Base-by-base conservation (phyloP, 2,329 filamentous ascomycete species). In the Fusarium tupiense region DNA sequence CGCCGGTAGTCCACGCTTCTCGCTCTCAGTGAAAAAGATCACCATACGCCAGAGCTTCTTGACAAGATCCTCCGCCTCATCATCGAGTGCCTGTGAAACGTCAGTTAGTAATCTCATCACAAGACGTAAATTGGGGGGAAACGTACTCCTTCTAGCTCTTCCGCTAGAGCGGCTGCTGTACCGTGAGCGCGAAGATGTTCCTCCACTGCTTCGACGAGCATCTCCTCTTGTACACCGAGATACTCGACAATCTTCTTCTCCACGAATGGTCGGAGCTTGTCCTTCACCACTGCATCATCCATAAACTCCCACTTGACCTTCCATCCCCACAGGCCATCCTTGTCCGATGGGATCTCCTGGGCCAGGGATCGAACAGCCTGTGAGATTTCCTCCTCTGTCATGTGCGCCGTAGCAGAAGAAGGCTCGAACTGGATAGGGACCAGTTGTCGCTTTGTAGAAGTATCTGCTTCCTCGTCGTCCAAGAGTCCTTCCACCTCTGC, bases 21-120 rank as follows among this genome's bases (percentile, higher is more conserved):
- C 96, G 79, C 93, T 94, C 83, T 98, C 96, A 11, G 94, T 96
- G 79, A 96, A 98, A 90, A 98, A 98, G 79, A 98, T 97, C 66
- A 98, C 91, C 94, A 98, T 97, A 58, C 96, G 91, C 96, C 96
- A 99, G 41, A 99, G 89, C 85, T 98, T 98, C 89, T 94, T 97
- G 57, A 98, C 95, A 75, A 99, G 85, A 33, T 94, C 92, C 82
- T 98, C 95, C 17, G 95, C 95, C 81, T 98, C 96, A 80, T 99
- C 96, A 80, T 98, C 96, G 72, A 99, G 87, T 49, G 94, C 94
- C 91, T 96, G 72, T 69, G 20, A 69, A 65, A 69, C 57, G 2
- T 4, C 6, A 22, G 63, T 78, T 73, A 76, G 74, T 16, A n/a
- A 65, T 63, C 3, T 37, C 57, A 24, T 64, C n/a, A 52, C 22